Evolutionary conservation across 257 asterid genomes (phyloP), one percentile per base, ranked within the genome.

Genomic region (Nicotiana sylvestris): DNA sequence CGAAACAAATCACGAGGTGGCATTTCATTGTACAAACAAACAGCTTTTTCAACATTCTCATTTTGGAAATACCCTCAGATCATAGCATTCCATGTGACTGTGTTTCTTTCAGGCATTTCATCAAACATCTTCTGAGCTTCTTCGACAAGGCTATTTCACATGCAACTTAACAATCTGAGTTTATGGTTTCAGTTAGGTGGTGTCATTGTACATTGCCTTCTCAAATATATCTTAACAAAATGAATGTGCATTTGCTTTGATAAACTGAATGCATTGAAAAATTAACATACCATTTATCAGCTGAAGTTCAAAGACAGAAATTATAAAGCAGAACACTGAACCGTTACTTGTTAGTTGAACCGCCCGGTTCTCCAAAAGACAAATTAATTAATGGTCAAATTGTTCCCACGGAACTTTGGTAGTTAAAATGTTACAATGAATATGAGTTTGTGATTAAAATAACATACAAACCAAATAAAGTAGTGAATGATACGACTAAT

Each of bases 121-220:
- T 88, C 96, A 33, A 85, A 81, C 33, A 89, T 58, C 0, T 86
- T 87, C 66, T 92, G 94, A 85, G 90, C 94, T 84, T 91, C 93
- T 82, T 88, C 88, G 29, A 83, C 87, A 56, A 85, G 62, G 80
- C 7, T 6, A 37, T 37, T 37, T 37, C 43, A 37, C 8, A 37
- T 37, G 43, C 7, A 89, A 78, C 18, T 83, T 86, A 87, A 82
- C 89, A 60, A 88, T 88, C 82, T 9, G 82, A 88, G 90, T 84
- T 86, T 58, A 3, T 60, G 88, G 66, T 32, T 87, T 88, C 82
- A 87, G 81, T 68, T 90, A n/a, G 86, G 62, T 57, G 62, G 62
- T 21, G 4, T 57, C 17, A 57, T 57, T 55, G n/a, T 55, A 13
- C 60, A 55, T 55, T 15, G 82, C 5, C n/a, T 55, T 13, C 60